These are phyloP conservation scores for Diaporthe sp. DNA, from an alignment of 2,329 filamentous ascomycete species.

Conservation along the genomic window DNA sequence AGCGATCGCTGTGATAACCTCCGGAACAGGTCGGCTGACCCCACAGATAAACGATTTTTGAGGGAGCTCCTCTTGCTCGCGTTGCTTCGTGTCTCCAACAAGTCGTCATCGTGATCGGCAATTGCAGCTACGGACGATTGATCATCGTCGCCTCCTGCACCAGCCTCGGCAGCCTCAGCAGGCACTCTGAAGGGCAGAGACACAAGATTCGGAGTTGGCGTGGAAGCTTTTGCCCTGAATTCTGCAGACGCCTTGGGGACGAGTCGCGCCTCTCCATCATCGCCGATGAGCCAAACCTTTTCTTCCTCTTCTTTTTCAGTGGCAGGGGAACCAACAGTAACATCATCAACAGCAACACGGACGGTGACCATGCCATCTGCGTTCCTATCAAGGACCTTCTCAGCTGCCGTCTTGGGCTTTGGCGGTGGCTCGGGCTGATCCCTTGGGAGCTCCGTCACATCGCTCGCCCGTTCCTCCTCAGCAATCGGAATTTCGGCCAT, in stretches of 20 bases:
- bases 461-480: constrained; percentile 40
- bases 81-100: constrained; percentile 44
- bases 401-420: constrained; percentile 52
- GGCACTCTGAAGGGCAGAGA: constrained; percentile 77
- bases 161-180: constrained; percentile 46
- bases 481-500: constrained; percentile 63
- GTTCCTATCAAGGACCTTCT: constrained; percentile 59
- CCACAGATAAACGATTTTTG: constrained; percentile 64
- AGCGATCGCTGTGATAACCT: constrained; percentile 57
- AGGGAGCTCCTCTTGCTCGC: constrained; percentile 55
- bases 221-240: constrained; percentile 52
- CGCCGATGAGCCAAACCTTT: constrained; percentile 51
- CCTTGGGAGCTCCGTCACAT: neutral
- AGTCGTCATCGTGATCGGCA: constrained; percentile 72
- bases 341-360: constrained; percentile 66
- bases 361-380: constrained; percentile 66
- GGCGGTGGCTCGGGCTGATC: constrained; percentile 43
- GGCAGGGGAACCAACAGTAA: constrained; percentile 47
- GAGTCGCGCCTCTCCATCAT: constrained; percentile 51
- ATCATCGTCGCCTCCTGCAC: constrained; percentile 59
- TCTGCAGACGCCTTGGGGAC: constrained; percentile 47
- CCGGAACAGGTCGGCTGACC: constrained; percentile 61
- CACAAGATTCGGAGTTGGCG: constrained; percentile 68
- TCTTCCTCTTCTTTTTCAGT: constrained; percentile 51
- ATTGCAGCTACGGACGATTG: constrained; percentile 79